Evolutionary conservation across 805 yeast species (phyloP).

Genomic region (Candida takata): DNA sequence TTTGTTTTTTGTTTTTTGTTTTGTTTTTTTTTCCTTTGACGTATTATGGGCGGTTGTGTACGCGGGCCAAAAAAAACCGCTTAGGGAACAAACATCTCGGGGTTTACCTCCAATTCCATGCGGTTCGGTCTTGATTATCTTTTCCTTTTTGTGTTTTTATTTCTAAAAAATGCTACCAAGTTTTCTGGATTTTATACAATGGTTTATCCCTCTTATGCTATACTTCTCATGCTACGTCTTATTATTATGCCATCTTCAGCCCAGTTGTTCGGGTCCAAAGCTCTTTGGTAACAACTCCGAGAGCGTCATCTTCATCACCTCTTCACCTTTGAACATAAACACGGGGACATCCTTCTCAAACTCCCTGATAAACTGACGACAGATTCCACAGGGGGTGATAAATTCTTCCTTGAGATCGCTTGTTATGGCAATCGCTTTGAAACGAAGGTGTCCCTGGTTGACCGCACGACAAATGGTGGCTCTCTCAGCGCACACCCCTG

Average conservation of each 20-base stretch:
- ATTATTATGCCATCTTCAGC: neutral
- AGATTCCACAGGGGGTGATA: constrained; percentile 89
- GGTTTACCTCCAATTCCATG: no score
- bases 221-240: no score
- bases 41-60: no score
- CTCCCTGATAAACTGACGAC: constrained; percentile 86
- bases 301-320: constrained; percentile 44
- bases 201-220: no score
- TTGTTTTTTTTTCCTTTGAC: no score
- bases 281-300: constrained; percentile 70
- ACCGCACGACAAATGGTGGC: constrained; percentile 56
- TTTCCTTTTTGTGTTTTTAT: no score
- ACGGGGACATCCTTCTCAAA: constrained; percentile 56
- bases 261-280: constrained; percentile 67
- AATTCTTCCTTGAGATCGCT: constrained; percentile 46
- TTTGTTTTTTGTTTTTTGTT: no score
- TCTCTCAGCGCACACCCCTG: constrained; percentile 70
- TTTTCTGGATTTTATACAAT: no score
- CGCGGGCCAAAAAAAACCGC: no score
- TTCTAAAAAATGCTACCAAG: no score
- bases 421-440: constrained; percentile 61
- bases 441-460: constrained; percentile 33
- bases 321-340: constrained; percentile 55
- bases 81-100: no score
- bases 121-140: no score